A percentile compares a stretch with the other conserved stretches of the same genome.
phyloP scores from a whole-genome alignment of 257 asterid species.

The Dorcoceras hygrometricum region DNA sequence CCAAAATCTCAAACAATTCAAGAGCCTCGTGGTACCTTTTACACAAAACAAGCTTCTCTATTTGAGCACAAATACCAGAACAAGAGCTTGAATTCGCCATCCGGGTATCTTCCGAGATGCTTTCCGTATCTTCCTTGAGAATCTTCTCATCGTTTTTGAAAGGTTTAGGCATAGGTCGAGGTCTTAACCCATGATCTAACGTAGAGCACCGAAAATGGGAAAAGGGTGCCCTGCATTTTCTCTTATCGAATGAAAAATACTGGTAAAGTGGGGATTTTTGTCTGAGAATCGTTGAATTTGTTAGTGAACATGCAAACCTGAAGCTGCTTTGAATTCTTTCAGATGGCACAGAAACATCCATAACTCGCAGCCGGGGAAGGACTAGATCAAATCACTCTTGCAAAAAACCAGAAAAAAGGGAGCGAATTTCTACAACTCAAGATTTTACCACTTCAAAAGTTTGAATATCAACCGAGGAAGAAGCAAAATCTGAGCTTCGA shows the following conservation, averaged over 20 bases:
- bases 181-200: conserved; percentile 48
- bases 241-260: conserved; percentile 28
- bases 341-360: conserved; percentile 55
- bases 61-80: conserved; percentile 53
- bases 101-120: conserved; percentile 20
- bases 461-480: background rate
- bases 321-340: conserved; percentile 51
- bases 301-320: conserved; percentile 37
- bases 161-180: conserved; percentile 46
- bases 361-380: conserved; percentile 16
- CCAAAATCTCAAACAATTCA: conserved; percentile 72
- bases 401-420: background rate
- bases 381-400: conserved; percentile 10
- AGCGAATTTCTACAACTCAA: conserved; percentile 6
- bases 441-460: conserved; percentile 1
- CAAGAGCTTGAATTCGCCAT: conserved; percentile 27
- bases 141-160: conserved; percentile 22
- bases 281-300: conserved; percentile 30
- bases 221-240: conserved; percentile 26
- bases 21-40: conserved; percentile 65
- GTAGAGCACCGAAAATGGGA: conserved; percentile 43
- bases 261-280: conserved; percentile 28
- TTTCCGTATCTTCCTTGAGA: conserved; percentile 26
- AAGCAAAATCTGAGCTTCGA: conserved; percentile 25
- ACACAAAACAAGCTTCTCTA: conserved; percentile 65